Evolutionary conservation across 192 early-diverging fungal species (phyloP), one percentile per base, ranked within the genome.

Genomic region (Coemansia sp.): DNA sequence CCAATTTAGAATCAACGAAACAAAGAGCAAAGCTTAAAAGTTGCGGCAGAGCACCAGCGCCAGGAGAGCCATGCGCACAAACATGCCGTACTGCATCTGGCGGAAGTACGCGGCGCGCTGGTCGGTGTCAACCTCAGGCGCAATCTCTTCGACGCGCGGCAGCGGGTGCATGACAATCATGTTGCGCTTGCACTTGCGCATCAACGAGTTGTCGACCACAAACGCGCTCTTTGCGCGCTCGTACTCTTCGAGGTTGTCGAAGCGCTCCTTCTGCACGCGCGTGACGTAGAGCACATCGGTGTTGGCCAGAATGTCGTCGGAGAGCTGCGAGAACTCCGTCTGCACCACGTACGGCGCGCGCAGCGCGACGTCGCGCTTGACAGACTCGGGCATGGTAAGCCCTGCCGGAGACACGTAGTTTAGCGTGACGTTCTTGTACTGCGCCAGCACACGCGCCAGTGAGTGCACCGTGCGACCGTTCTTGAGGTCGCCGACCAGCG

Each of bases 151-250:
- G 23, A 97, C 88, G 66, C 96, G 86, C 10, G 96, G 96, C 65
- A 98, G 81, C 54, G 96, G 95, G 84, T 98, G 96, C 95, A 98
- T 95, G 35, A 99, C 89, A 68, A 98, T 90, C 97, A 99, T 98
- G 69, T 95, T 88, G 24, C 87, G 75, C 81, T 99, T 98, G 58
- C 93, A 92, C 63, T 85, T 86, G 71, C 82, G 81, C 77, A 99
- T 80, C 27, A 88, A 77, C 73, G 87, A 81, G 75, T 94, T 95
- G 79, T 90, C 93, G 60, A 99, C 86, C 46, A 97, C 82, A 69
- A 87, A 97, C 21, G 85, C 66, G 50, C 83, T 83, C 73, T 85
- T 86, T 53, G 92, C 87, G 5, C 68, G 58, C 54, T 94, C 85
- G 67, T 99, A 99, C 73, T 95, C 95, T 16, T 70, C 83, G 30